Base-by-base conservation (phyloP, 805 yeast species). In the Saccharomyces paradoxus region DNA sequence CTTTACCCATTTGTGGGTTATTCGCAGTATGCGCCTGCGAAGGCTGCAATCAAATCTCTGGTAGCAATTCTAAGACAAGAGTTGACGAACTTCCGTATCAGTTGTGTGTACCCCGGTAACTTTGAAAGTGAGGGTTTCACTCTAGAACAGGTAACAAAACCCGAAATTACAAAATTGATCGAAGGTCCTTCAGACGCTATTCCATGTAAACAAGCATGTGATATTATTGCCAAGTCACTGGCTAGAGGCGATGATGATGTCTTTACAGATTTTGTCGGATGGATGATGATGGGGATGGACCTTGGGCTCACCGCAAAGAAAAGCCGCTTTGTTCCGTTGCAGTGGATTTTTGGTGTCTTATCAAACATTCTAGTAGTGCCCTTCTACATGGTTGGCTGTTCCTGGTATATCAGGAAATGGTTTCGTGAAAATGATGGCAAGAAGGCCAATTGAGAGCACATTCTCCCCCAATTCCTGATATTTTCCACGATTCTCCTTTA, bases 1-100 rank as follows among this genome's bases (percentile, higher is more conserved):
- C 82, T 86, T 60, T 92, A 81, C 73, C 89, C 97, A 4, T 86
- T 92, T 64, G 87, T 89, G 48, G 99, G 99, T 0, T 94, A 94
- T 67, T 79, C 83, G 0, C 92, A 89, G 62, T 94, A 94, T 66
- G 91, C 94, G 0, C 99, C 99, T 0, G 70, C 83, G 60, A 94
- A 94, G 67, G 85, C 89, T 0, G 96, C 97, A 0, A 68, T 92
- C 14, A 78, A 87, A 63, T 74, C 96, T 0, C 72, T 94, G 13
- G 84, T 90, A 0, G 87, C 86, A 50, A 75, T 86, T 5, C 71
- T 94, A 53, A 81, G 97, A 58, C 97, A 91, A 61, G 99, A 94
- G 67, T 84, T 86, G 5, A 84, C 82, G 63, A 82, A 85, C 58
- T 53, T 52, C 24, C 72, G 85, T 28, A 87, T 94, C 0, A 79